These are phyloP conservation scores for Fagopyrum tataricum DNA, from an alignment of 148 eudicot species.

Conservation along the genomic window DNA sequence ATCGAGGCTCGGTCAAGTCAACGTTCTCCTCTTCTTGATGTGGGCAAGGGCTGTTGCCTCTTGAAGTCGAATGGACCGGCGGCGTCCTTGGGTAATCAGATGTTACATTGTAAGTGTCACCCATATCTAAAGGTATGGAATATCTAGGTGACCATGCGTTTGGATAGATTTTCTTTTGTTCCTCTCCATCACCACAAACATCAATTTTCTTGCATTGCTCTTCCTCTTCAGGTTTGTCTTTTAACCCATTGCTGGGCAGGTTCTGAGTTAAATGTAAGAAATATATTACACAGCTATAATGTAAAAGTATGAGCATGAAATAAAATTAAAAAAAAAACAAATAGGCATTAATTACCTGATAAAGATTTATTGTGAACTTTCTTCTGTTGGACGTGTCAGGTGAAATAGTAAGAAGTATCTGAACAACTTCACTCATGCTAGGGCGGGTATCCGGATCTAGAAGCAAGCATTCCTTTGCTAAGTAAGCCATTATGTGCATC, in stretches of 20 bases:
- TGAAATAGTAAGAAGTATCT: slow-evolving; percentile 77
- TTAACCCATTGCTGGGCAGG: slow-evolving; percentile 25
- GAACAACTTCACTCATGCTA: slow-evolving; percentile 92
- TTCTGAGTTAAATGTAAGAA: slow-evolving; percentile 24
- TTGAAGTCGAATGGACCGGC: slow-evolving; percentile 30
- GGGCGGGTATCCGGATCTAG: slow-evolving; percentile 94
- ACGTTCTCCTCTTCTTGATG: slow-evolving; percentile 37
- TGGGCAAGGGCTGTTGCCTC: slow-evolving; percentile 15
- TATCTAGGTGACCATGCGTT: slow-evolving; percentile 24
- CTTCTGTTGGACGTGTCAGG: slow-evolving; percentile 59
- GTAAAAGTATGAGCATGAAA: background rate
- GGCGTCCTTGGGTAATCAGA: slow-evolving; percentile 24
- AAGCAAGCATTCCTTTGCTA: slow-evolving; percentile 91
- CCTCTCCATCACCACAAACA: slow-evolving; percentile 36
- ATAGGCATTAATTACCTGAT: slow-evolving; percentile 44
- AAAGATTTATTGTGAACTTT: slow-evolving; percentile 39
- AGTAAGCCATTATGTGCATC: slow-evolving; percentile 83
- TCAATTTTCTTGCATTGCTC: slow-evolving; percentile 23
- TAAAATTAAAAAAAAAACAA: no score
- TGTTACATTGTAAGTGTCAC: slow-evolving; percentile 22
- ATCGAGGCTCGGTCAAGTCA: slow-evolving; percentile 69
- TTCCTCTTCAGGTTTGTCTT: slow-evolving; percentile 15
- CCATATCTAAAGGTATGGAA: slow-evolving; percentile 24
- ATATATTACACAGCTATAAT: background rate
- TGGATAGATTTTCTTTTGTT: slow-evolving; percentile 34